phyloP scores from a whole-genome alignment of 148 eudicot genomes.

The Rhododendron molle region DNA sequence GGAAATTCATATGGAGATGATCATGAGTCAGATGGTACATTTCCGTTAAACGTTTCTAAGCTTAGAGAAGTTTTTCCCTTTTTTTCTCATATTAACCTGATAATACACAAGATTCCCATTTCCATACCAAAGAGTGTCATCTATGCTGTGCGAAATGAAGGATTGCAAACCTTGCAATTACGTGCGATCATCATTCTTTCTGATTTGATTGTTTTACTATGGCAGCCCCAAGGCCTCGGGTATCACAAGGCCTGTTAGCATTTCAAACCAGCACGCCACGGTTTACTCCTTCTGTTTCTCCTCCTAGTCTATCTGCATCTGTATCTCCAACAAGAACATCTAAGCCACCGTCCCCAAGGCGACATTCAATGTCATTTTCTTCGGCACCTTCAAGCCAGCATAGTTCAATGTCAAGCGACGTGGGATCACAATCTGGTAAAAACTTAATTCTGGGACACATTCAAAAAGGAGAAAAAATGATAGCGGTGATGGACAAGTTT shows the following conservation, averaged over 20 bases:
- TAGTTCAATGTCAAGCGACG: conserved; percentile 64
- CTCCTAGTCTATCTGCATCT: conserved; percentile 65
- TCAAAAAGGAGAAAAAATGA: background rate
- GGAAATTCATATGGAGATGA: conserved; percentile 46
- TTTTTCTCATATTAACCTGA: background rate
- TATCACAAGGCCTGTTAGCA: conserved; percentile 66
- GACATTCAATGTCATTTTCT: conserved; percentile 59
- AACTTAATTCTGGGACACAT: background rate
- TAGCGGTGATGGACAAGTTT: background rate
- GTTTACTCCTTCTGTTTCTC: conserved; percentile 90
- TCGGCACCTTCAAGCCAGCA: conserved; percentile 52
- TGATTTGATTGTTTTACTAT: background rate
- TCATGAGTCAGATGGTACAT: conserved; percentile 27
- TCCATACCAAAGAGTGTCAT: background rate
- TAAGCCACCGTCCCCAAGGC: conserved; percentile 74
- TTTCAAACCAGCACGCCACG: conserved; percentile 83
- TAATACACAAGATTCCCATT: background rate
- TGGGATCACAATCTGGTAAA: conserved; percentile 47
- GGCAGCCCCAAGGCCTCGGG: conserved; percentile 61
- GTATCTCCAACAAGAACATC: conserved; percentile 69
- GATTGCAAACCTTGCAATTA: background rate
- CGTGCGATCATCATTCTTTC: background rate
- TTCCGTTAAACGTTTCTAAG: background rate
- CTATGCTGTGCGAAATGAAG: background rate
- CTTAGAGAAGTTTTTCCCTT: background rate